Evolutionary conservation across 768 basidiomycete species (phyloP).

Genomic region (Lactarius vividus): DNA sequence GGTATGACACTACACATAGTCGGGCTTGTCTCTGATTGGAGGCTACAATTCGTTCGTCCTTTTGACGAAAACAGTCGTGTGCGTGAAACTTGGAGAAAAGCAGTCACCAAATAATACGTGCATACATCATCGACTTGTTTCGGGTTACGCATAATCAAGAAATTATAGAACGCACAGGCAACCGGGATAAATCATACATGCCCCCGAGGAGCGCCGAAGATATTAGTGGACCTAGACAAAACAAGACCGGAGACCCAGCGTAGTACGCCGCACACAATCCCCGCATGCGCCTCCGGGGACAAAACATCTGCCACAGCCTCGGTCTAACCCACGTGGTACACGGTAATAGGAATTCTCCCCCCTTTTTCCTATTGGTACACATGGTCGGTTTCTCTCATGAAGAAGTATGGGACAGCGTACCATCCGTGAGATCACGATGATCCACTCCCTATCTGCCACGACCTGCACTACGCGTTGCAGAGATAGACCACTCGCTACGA

Average conservation of each 20-base stretch:
- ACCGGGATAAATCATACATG: not conserved
- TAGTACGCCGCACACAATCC: not conserved
- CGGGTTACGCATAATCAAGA: not conserved
- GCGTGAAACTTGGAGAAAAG: too few relatives aligned
- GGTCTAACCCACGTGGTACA: constrained; percentile 14
- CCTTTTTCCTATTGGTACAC: not conserved
- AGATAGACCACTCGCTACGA: not conserved
- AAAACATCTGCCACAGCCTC: not conserved
- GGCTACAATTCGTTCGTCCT: too few relatives aligned
- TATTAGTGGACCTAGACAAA: not conserved
- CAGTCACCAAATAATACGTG: not conserved
- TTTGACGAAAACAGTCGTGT: not conserved
- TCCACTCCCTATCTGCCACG: constrained; percentile 19
- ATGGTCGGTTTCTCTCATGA: not conserved
- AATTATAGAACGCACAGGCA: not conserved
- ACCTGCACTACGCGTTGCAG: not conserved
- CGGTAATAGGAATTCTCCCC: not conserved
- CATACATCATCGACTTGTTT: not conserved
- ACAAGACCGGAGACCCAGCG: not conserved
- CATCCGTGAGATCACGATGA: constrained; percentile 8
- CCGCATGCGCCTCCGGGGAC: not conserved
- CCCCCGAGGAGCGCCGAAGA: not conserved
- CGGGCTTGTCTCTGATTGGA: too few relatives aligned
- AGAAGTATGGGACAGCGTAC: not conserved
- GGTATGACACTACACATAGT: too few relatives aligned